Conservation (phyloP, 352 stramenopile genomes). For the Globisporangium camurandrum region DNA sequence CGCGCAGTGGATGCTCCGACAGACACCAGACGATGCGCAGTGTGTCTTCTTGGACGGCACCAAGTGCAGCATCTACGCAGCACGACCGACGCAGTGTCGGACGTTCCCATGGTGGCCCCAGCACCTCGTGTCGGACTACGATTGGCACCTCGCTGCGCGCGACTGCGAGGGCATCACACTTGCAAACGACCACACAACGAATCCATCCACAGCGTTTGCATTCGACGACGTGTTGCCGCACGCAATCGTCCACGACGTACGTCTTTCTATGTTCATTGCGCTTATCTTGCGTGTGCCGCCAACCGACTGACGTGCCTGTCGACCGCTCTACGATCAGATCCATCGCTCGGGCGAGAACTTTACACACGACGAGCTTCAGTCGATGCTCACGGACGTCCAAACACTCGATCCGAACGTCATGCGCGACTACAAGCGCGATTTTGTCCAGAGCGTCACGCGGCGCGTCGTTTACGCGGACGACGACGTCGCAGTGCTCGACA, state of each 20-base stretch:
- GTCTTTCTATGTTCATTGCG: constrained; percentile 1
- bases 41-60: constrained; percentile 60
- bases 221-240: constrained; percentile 55
- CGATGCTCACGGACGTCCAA: constrained; percentile 49
- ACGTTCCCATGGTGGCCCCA: constrained; percentile 83
- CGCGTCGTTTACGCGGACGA: constrained; percentile 39
- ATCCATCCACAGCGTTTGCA: constrained; percentile 8
- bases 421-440: constrained; percentile 43
- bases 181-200: too few relatives aligned
- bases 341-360: constrained; percentile 68
- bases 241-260: constrained; percentile 61
- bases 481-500: constrained; percentile 60
- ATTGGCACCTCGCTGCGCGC: constrained; percentile 54
- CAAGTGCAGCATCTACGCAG: constrained; percentile 70
- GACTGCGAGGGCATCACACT: constrained; percentile 59
- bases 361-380: constrained; percentile 55
- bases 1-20: constrained; percentile 30
- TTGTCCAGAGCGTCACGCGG: constrained; percentile 51
- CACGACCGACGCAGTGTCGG: constrained; percentile 64
- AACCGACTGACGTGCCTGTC: neutral
- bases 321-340: constrained; percentile 26
- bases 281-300: neutral
- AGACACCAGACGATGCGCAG: constrained; percentile 47
- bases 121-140: constrained; percentile 68
- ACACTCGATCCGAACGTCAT: constrained; percentile 50